phyloP scores from a whole-genome alignment of 805 yeast genomes.

The Lipomyces mesembrius region DNA sequence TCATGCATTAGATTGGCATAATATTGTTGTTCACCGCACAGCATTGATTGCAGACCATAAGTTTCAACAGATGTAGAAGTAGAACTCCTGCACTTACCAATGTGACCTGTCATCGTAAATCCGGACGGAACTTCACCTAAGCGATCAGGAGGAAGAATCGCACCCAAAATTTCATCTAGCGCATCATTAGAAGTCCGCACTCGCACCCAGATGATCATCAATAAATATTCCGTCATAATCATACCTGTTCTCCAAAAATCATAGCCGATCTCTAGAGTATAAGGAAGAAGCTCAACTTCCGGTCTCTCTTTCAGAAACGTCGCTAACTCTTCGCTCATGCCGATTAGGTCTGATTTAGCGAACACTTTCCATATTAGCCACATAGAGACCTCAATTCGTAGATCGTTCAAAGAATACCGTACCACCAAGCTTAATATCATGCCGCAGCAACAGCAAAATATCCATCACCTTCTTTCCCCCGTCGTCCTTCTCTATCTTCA shows the following conservation, averaged over 20 bases:
- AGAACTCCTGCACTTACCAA: slow-evolving; percentile 43
- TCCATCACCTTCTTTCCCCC: slow-evolving; percentile 44
- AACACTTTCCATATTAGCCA: not conserved
- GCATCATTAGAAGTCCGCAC: not conserved
- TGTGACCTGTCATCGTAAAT: slow-evolving; percentile 90
- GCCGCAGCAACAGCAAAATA: slow-evolving; percentile 26
- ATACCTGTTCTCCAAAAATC: slow-evolving; percentile 72
- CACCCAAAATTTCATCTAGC: slow-evolving; percentile 73
- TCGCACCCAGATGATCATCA: not conserved
- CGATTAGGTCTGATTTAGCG: slow-evolving; percentile 7
- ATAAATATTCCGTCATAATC: not conserved
- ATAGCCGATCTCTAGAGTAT: slow-evolving; percentile 65
- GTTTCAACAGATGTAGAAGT: not conserved
- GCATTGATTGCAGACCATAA: not conserved
- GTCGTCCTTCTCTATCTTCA: slow-evolving; percentile 47
- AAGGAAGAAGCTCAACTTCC: slow-evolving; percentile 54
- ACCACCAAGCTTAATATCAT: slow-evolving; percentile 13
- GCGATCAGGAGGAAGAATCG: slow-evolving; percentile 74
- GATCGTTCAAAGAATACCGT: not conserved
- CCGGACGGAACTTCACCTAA: slow-evolving; percentile 83
- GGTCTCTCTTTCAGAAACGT: slow-evolving; percentile 52
- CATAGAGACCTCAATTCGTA: not conserved
- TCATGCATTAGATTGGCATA: not conserved
- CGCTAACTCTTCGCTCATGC: slow-evolving; percentile 52
- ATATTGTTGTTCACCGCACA: not conserved